These are phyloP conservation scores for Daldinia sp. DNA, from an alignment of 2,329 filamentous ascomycete species.

Conservation along the genomic window DNA sequence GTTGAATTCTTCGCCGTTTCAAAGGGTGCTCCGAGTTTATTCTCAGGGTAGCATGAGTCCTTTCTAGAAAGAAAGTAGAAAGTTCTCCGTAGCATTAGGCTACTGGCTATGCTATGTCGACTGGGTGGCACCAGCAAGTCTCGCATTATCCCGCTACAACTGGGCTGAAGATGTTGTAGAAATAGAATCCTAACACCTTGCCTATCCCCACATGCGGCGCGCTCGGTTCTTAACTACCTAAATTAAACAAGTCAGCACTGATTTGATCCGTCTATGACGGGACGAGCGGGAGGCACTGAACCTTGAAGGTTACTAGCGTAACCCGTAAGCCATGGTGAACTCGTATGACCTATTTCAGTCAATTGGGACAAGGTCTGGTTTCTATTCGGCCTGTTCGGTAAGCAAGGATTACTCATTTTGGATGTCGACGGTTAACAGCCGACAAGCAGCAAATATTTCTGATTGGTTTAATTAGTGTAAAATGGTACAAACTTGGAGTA, in stretches of 20 bases:
- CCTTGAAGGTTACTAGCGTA: constrained; percentile 8
- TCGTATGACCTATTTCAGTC: constrained; percentile 34
- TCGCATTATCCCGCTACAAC: constrained; percentile 13
- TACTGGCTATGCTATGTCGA: constrained; percentile 5
- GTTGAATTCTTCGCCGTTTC: constrained; percentile 29
- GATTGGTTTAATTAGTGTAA: not conserved
- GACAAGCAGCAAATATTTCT: constrained; percentile 1
- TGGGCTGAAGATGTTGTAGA: constrained; percentile 18
- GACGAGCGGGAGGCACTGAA: constrained; percentile 27
- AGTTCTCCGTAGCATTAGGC: constrained; percentile 20
- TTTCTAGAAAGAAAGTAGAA: constrained; percentile 42
- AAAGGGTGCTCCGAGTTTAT: constrained; percentile 13
- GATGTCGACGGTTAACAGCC: constrained; percentile 17
- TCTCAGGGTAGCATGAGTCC: constrained; percentile 1
- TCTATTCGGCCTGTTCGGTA: constrained; percentile 36
- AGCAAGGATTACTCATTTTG: constrained; percentile 33
- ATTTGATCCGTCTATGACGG: constrained; percentile 21
- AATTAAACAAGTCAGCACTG: constrained; percentile 22
- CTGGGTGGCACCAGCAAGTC: constrained; percentile 15
- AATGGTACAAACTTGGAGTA: constrained; percentile 14
- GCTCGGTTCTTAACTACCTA: constrained; percentile 15
- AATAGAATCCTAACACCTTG: constrained; percentile 26
- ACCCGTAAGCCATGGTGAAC: not conserved
- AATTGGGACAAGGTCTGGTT: constrained; percentile 27
- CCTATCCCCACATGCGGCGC: constrained; percentile 26